Evolutionary conservation across 2,329 filamentous ascomycete species (phyloP).

Genomic region (Neofusicoccum sp.): DNA sequence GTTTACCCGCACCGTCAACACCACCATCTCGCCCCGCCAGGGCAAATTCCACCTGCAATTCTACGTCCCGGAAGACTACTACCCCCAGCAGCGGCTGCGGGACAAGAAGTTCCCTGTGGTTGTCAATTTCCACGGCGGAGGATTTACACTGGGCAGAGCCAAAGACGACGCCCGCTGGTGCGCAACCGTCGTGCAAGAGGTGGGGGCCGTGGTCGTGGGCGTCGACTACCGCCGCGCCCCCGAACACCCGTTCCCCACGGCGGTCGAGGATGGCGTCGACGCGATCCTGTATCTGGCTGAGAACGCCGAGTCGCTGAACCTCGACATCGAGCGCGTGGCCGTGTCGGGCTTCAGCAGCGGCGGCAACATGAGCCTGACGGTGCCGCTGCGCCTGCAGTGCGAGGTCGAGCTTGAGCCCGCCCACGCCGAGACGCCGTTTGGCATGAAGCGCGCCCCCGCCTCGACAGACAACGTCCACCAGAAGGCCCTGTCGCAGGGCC

Average conservation of each 20-base stretch:
- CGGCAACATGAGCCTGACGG: slow-evolving; percentile 64
- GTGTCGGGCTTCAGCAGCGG: slow-evolving; percentile 66
- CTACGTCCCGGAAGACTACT: slow-evolving; percentile 60
- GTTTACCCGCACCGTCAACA: slow-evolving; percentile 61
- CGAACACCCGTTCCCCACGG: slow-evolving; percentile 63
- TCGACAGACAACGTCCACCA: slow-evolving; percentile 18
- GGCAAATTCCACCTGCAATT: slow-evolving; percentile 60
- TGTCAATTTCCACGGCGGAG: slow-evolving; percentile 67
- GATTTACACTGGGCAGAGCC: slow-evolving; percentile 62
- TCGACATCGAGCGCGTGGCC: slow-evolving; percentile 60
- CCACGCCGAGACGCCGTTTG: slow-evolving; percentile 26
- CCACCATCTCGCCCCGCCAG: slow-evolving; percentile 49
- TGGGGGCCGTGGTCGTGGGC: slow-evolving; percentile 61
- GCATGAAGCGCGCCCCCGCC: slow-evolving; percentile 11
- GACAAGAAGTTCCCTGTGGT: slow-evolving; percentile 58
- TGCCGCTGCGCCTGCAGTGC: slow-evolving; percentile 60
- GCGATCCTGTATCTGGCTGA: slow-evolving; percentile 61
- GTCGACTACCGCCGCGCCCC: slow-evolving; percentile 65
- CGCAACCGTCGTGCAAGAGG: slow-evolving; percentile 56
- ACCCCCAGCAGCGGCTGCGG: slow-evolving; percentile 44
- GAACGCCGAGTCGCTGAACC: slow-evolving; percentile 57
- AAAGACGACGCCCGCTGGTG: slow-evolving; percentile 66
- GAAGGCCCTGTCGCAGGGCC: slow-evolving; percentile 14
- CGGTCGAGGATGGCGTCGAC: slow-evolving; percentile 66
- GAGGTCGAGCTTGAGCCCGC: slow-evolving; percentile 38